These are phyloP conservation scores for Nicotiana obtusifolia DNA, from an alignment of 257 asterid species.

Conservation along the genomic window DNA sequence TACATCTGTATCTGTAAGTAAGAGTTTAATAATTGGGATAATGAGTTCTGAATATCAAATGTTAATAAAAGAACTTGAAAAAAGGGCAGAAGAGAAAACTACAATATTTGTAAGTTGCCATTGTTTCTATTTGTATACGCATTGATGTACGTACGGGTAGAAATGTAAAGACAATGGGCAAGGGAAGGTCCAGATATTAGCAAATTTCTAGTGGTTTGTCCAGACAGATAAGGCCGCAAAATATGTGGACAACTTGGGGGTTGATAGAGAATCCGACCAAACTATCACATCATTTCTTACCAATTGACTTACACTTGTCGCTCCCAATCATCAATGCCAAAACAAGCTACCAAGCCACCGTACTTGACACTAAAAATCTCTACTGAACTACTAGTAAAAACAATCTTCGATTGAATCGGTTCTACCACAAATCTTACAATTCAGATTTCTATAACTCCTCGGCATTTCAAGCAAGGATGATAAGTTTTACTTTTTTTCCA, in stretches of 20 bases:
- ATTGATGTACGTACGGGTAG: not conserved
- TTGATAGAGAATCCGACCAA: constrained; percentile 13
- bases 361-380: not conserved
- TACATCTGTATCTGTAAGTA: no score
- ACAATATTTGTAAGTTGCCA: no score
- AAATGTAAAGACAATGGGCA: not conserved
- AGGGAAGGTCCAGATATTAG: not conserved
- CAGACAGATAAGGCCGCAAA: constrained; percentile 6
- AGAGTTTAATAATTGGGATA: no score
- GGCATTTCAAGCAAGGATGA: not conserved
- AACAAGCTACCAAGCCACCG: not conserved
- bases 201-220: not conserved
- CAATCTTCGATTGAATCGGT: not conserved
- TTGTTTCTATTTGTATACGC: no score
- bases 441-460: not conserved
- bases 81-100: no score
- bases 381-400: not conserved
- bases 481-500: no score
- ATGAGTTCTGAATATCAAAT: no score
- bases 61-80: no score
- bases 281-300: constrained; percentile 9
- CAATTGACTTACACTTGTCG: not conserved
- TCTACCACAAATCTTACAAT: not conserved
- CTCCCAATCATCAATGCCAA: not conserved
- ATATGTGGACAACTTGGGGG: not conserved